Evolutionary conservation across 805 yeast species (phyloP).

Genomic region (Pichia thaimueangensis): DNA sequence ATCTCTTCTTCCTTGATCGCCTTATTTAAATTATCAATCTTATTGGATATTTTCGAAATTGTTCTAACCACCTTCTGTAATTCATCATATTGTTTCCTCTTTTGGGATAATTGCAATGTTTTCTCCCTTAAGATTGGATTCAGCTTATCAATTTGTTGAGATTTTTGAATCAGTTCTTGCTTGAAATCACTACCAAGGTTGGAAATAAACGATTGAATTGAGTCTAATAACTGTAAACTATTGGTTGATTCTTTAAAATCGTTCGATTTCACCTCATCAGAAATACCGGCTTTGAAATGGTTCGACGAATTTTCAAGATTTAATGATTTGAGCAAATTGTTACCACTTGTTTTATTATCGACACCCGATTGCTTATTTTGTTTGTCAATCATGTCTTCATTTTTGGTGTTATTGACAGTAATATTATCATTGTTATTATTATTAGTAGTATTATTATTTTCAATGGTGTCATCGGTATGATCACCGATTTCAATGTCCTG

Average conservation of each 20-base stretch:
- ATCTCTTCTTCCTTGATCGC: constrained; percentile 60
- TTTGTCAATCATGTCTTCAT: background rate
- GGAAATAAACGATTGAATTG: constrained; percentile 44
- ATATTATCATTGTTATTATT: background rate
- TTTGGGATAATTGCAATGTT: constrained; percentile 42
- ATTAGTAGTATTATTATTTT: background rate
- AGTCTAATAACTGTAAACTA: constrained; percentile 39
- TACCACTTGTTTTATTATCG: background rate
- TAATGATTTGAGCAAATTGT: too few relatives aligned
- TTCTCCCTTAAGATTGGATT: constrained; percentile 55
- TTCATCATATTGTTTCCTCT: constrained; percentile 45
- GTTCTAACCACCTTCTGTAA: constrained; percentile 40
- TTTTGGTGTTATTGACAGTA: background rate
- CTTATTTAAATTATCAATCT: constrained; percentile 50
- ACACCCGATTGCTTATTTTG: background rate
- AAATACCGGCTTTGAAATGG: background rate
- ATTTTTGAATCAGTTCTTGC: constrained; percentile 48
- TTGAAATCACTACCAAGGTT: constrained; percentile 55
- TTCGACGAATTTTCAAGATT: background rate
- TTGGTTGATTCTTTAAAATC: constrained; percentile 1
- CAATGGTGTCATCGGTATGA: background rate
- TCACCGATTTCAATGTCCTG: background rate
- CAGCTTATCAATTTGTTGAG: constrained; percentile 43
- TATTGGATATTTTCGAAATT: constrained; percentile 46
- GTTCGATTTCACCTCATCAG: background rate